Percentiles rank a stretch among this genome's conserved stretches.
Conservation (phyloP, 331 rosid genomes). For the Ulmus americana region DNA sequence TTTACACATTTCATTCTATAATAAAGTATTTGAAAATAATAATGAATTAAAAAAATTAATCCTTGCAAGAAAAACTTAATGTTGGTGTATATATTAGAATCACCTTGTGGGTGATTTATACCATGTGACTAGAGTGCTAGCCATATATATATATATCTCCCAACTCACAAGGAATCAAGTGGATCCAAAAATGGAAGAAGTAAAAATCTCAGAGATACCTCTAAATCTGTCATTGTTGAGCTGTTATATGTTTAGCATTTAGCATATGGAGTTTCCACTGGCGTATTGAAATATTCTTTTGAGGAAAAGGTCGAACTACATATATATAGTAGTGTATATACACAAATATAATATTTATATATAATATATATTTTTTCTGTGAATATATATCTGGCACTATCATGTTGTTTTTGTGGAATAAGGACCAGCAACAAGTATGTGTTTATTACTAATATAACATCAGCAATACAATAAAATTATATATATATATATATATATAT, state of each 20-base stretch:
- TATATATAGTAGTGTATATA: neutral
- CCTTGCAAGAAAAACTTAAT: too few relatives aligned
- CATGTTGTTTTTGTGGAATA: conserved; percentile 21
- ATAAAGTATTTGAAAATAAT: too few relatives aligned
- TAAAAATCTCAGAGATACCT: neutral
- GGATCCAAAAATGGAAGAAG: neutral
- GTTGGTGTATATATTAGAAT: too few relatives aligned
- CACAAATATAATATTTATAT: neutral
- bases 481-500: too few relatives aligned
- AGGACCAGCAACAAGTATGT: neutral
- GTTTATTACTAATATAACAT: neutral
- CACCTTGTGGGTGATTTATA: too few relatives aligned
- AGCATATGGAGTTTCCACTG: neutral
- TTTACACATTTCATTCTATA: too few relatives aligned
- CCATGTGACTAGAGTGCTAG: too few relatives aligned
- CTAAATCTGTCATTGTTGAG: conserved; percentile 13
- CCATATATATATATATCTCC: too few relatives aligned
- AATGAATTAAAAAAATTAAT: too few relatives aligned
- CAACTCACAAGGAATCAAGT: neutral
- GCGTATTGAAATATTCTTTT: conserved; percentile 12
- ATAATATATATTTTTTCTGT: too few relatives aligned
- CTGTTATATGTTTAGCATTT: neutral
- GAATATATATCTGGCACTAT: conserved; percentile 7
- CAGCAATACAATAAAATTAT: neutral
- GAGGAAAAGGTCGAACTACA: conserved; percentile 2